phyloP scores from a whole-genome alignment of 345 rosid species.

The Eucalyptus polyanthemos region DNA sequence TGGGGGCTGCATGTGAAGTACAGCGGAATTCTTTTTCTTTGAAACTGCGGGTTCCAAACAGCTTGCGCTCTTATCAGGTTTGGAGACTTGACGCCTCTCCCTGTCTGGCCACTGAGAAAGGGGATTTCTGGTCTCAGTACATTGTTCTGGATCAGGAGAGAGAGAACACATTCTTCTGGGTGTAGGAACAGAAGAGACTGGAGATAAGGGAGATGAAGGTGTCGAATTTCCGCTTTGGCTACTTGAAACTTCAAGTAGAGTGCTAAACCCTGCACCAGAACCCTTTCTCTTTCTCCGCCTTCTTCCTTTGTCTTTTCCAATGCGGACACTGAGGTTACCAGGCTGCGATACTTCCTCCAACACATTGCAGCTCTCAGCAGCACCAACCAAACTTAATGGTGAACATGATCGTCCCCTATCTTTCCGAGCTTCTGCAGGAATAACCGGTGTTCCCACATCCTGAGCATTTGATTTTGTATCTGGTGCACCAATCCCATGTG shows the following conservation, averaged over 20 bases:
- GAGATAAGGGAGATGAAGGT: conserved; percentile 79
- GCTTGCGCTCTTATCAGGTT: conserved; percentile 1
- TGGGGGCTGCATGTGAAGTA: conserved; percentile 2
- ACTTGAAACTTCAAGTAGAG: conserved; percentile 57
- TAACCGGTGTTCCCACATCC: neutral
- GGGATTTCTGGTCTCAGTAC: conserved; percentile 9
- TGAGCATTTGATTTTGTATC: neutral
- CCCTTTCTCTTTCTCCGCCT: conserved; percentile 75
- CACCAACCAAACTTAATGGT: conserved; percentile 5
- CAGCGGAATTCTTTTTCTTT: neutral
- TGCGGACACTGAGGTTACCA: conserved; percentile 39
- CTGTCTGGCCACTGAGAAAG: conserved; percentile 1
- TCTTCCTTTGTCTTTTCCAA: conserved; percentile 54
- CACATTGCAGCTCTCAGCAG: conserved; percentile 2
- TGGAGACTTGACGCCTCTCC: conserved; percentile 5
- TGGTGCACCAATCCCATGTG: neutral
- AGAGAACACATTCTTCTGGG: conserved; percentile 13
- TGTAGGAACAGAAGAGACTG: conserved; percentile 10
- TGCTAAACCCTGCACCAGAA: conserved; percentile 14
- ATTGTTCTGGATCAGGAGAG: conserved; percentile 13
- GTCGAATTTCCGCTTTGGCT: conserved; percentile 92
- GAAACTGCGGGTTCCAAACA: neutral
- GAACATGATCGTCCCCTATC: neutral
- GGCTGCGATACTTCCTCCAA: conserved; percentile 33
- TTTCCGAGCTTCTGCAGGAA: neutral